phyloP scores from a whole-genome alignment of 768 basidiomycete species.

The Termitomyces sp. region DNA sequence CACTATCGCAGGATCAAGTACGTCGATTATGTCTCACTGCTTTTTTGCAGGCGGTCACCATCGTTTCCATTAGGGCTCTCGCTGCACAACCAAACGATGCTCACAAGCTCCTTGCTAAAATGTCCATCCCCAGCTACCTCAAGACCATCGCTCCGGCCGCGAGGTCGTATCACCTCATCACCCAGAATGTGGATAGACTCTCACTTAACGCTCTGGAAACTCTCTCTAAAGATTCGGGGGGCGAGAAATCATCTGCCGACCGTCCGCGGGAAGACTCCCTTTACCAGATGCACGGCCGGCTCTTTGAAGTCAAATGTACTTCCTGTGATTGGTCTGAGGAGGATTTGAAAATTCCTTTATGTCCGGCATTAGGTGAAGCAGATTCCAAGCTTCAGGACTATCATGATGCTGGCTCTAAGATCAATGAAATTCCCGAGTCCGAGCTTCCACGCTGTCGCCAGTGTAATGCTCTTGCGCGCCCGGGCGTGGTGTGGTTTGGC shows the following conservation, averaged over 20 bases:
- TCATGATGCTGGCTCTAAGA: neutral
- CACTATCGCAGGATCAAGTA: slow-evolving; percentile 54
- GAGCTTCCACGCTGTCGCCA: slow-evolving; percentile 39
- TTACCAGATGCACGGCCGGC: slow-evolving; percentile 59
- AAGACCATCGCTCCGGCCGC: slow-evolving; percentile 34
- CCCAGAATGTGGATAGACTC: slow-evolving; percentile 57
- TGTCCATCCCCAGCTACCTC: slow-evolving; percentile 34
- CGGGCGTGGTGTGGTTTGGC: slow-evolving; percentile 58
- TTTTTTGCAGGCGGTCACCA: neutral
- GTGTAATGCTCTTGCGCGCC: slow-evolving; percentile 39
- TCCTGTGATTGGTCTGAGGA: slow-evolving; percentile 25
- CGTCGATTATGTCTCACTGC: slow-evolving; percentile 6
- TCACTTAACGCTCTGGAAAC: neutral
- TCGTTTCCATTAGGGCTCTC: slow-evolving; percentile 33
- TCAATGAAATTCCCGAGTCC: slow-evolving; percentile 26
- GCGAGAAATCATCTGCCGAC: neutral
- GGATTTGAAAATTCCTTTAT: slow-evolving; percentile 23
- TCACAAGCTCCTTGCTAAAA: slow-evolving; percentile 43
- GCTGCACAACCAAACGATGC: slow-evolving; percentile 49
- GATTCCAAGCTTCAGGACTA: slow-evolving; percentile 19
- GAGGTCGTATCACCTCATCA: slow-evolving; percentile 42
- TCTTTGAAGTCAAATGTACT: slow-evolving; percentile 52
- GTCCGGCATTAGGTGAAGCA: slow-evolving; percentile 26
- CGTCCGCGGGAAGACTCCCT: neutral
- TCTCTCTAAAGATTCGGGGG: neutral